phyloP scores from a whole-genome alignment of 441 rosid species.

The Flueggea neowawraea region DNA sequence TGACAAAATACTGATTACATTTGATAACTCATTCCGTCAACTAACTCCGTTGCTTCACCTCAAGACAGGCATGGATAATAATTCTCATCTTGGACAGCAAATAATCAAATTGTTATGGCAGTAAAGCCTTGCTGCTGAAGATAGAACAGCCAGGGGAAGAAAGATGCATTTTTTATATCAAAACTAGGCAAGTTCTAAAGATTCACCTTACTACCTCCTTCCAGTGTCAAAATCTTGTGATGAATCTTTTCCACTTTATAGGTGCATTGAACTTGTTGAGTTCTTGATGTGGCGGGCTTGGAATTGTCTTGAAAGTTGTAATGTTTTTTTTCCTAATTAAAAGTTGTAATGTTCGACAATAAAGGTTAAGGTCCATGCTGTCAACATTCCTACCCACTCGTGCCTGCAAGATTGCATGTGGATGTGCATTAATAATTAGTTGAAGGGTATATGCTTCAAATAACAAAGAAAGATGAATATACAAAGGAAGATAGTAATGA shows the following conservation, averaged over 20 bases:
- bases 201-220: no score
- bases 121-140: no score
- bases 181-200: no score
- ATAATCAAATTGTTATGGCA: no score
- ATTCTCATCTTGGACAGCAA: no score
- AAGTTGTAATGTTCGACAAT: conserved; percentile 47
- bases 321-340: conserved; percentile 3
- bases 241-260: no score
- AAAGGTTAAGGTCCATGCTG: conserved; percentile 67
- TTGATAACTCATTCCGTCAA: no score
- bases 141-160: no score
- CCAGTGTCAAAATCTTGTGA: background rate
- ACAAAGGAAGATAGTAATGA: conserved; percentile 1
- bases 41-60: no score
- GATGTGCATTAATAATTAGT: background rate
- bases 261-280: conserved; percentile 10
- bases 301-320: conserved; percentile 27
- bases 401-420: conserved; percentile 54
- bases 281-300: conserved; percentile 27
- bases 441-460: background rate
- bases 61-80: no score
- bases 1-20: no score
- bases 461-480: background rate
- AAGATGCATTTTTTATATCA: no score
- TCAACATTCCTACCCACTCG: conserved; percentile 71